phyloP scores from a whole-genome alignment of 2,329 filamentous ascomycete genomes.

The Trichoderma simmonsii region DNA sequence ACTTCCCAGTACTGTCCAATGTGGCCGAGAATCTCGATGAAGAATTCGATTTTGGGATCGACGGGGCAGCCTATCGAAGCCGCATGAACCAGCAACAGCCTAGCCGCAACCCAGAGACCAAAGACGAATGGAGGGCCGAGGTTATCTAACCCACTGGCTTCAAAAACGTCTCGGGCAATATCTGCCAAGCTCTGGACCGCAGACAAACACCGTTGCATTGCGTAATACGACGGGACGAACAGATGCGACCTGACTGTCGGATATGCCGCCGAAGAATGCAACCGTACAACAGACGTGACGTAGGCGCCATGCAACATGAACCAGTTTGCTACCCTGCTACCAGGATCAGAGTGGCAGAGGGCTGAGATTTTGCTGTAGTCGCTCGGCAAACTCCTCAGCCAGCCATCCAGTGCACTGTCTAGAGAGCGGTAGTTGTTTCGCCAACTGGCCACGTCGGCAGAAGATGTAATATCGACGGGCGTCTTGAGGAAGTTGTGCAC shows the following conservation, averaged over 20 bases:
- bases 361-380: constrained; percentile 46
- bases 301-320: constrained; percentile 47
- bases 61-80: constrained; percentile 37
- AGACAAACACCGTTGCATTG: constrained; percentile 44
- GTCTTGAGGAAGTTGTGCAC: constrained; percentile 42
- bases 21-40: constrained; percentile 40
- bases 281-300: constrained; percentile 41
- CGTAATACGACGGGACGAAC: constrained; percentile 44
- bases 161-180: constrained; percentile 43
- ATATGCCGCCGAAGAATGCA: constrained; percentile 45
- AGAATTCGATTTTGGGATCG: constrained; percentile 42
- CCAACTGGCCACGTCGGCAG: constrained; percentile 39
- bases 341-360: constrained; percentile 44
- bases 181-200: constrained; percentile 44
- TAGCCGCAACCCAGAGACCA: constrained; percentile 43
- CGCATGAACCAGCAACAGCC: constrained; percentile 41
- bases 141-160: constrained; percentile 42
- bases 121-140: constrained; percentile 44
- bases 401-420: constrained; percentile 39
- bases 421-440: constrained; percentile 40
- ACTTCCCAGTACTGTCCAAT: constrained; percentile 45
- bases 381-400: constrained; percentile 42
- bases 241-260: constrained; percentile 39
- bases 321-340: constrained; percentile 45
- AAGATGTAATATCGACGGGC: constrained; percentile 39